Conservation (phyloP, 441 rosid species). For the Mallotus japonicus region DNA sequence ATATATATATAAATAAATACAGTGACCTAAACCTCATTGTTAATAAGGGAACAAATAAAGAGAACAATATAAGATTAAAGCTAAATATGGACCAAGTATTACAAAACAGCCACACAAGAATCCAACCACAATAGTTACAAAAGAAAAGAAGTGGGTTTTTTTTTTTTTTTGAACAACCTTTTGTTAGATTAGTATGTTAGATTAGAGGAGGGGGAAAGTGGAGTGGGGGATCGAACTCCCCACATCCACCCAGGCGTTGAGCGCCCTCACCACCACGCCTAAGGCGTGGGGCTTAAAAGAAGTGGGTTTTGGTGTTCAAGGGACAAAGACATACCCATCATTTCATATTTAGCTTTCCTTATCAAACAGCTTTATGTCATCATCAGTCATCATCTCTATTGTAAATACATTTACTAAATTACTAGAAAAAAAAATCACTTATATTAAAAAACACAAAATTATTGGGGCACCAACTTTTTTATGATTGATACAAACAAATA, state of each 20-base stretch:
- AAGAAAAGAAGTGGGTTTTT: conserved; percentile 25
- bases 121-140: conserved; percentile 24
- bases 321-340: conserved; percentile 34
- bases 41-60: conserved; percentile 9
- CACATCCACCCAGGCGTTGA: too few relatives aligned
- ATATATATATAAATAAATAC: neutral
- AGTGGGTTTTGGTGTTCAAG: conserved; percentile 26
- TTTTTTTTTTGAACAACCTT: too few relatives aligned
- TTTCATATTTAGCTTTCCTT: conserved; percentile 34
- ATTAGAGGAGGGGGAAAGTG: too few relatives aligned
- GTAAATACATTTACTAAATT: neutral
- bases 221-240: too few relatives aligned
- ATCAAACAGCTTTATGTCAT: conserved; percentile 57
- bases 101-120: conserved; percentile 14
- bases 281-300: too few relatives aligned
- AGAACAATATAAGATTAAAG: conserved; percentile 14
- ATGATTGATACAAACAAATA: conserved; percentile 27
- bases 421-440: too few relatives aligned
- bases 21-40: conserved; percentile 22
- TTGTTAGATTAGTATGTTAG: too few relatives aligned
- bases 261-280: too few relatives aligned
- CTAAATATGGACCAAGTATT: conserved; percentile 8
- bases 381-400: conserved; percentile 50
- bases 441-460: neutral
- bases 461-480: conserved; percentile 16